Evolutionary conservation across 1,284 basidiomycete species (phyloP).

Genomic region (Cutaneotrichosporon dermatis): DNA sequence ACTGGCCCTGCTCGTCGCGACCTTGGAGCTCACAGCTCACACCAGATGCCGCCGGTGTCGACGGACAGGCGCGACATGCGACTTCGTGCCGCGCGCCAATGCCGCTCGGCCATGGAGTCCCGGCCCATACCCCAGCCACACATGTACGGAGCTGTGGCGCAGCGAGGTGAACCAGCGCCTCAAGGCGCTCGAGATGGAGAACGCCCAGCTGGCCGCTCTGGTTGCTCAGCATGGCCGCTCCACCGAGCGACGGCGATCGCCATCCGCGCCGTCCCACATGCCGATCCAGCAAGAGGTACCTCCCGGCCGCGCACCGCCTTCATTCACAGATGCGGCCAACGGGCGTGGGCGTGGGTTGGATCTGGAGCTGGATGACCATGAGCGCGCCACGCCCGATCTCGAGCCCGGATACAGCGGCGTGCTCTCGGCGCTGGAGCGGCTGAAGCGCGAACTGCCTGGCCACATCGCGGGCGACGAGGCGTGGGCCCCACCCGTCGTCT

Average conservation of each 20-base stretch:
- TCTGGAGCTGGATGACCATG: conserved; percentile 4
- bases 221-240: conserved; percentile 1
- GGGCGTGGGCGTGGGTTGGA: not conserved
- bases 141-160: conserved; percentile 25
- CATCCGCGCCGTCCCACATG: not conserved
- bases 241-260: too few relatives aligned
- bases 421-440: conserved; percentile 10
- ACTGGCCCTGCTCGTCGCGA: too few relatives aligned
- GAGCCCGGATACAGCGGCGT: conserved; percentile 7
- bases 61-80: conserved; percentile 18
- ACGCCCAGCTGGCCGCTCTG: conserved; percentile 12
- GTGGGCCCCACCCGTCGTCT: conserved; percentile 10
- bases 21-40: not conserved
- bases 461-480: conserved; percentile 11
- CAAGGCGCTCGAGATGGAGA: conserved; percentile 17
- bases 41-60: conserved; percentile 19
- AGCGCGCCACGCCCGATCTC: not conserved
- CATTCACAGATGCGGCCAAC: too few relatives aligned
- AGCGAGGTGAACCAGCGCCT: conserved; percentile 18
- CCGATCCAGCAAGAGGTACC: too few relatives aligned
- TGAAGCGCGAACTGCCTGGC: conserved; percentile 17
- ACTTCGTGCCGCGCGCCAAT: conserved; percentile 23
- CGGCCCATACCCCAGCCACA: conserved; percentile 18
- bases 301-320: too few relatives aligned
- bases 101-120: conserved; percentile 19